Percentiles rank a stretch among this genome's conserved stretches.
These are phyloP conservation scores for Typha latifolia DNA, from an alignment of 176 grass and related monocot species.

Conservation along the genomic window DNA sequence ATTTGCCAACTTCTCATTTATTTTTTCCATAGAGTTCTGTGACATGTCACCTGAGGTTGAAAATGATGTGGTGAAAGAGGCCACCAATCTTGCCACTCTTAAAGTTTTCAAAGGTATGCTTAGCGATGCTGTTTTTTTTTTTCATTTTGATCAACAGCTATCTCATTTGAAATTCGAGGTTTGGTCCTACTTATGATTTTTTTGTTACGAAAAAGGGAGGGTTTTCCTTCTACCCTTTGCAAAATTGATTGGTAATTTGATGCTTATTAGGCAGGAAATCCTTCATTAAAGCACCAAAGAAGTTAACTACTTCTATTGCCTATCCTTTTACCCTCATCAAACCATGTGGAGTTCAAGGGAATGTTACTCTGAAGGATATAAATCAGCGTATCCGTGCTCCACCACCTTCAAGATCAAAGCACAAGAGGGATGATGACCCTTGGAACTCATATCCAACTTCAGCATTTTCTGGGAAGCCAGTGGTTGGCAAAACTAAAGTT, in stretches of 20 bases:
- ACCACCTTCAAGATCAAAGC: slow-evolving; percentile 23
- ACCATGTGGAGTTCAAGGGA: slow-evolving; percentile 64
- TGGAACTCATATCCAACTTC: slow-evolving; percentile 38
- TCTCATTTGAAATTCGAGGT: slow-evolving; percentile 5
- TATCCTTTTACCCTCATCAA: slow-evolving; percentile 90
- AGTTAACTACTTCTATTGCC: slow-evolving; percentile 51
- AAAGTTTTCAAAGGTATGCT: slow-evolving; percentile 83
- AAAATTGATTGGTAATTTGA: slow-evolving; percentile 22
- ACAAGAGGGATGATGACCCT: slow-evolving; percentile 28
- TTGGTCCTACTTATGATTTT: too few species aligned
- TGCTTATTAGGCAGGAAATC: slow-evolving; percentile 45
- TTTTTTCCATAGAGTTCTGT: slow-evolving; percentile 44
- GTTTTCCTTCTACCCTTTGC: slow-evolving; percentile 15
- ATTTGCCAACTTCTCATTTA: slow-evolving; percentile 19
- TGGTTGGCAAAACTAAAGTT: slow-evolving; percentile 84
- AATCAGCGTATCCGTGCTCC: slow-evolving; percentile 64
- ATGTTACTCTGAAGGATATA: slow-evolving; percentile 77
- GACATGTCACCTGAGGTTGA: slow-evolving; percentile 31
- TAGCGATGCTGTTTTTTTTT: background rate
- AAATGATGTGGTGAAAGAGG: slow-evolving; percentile 37
- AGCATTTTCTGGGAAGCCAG: slow-evolving; percentile 75
- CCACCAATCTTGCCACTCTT: slow-evolving; percentile 48
- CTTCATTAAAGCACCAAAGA: slow-evolving; percentile 37
- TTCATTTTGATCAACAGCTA: slow-evolving; percentile 11
- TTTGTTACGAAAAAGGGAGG: too few species aligned